These are phyloP conservation scores for Penicillium sp. DNA, from an alignment of 2,329 filamentous ascomycete genomes.

Conservation along the genomic window DNA sequence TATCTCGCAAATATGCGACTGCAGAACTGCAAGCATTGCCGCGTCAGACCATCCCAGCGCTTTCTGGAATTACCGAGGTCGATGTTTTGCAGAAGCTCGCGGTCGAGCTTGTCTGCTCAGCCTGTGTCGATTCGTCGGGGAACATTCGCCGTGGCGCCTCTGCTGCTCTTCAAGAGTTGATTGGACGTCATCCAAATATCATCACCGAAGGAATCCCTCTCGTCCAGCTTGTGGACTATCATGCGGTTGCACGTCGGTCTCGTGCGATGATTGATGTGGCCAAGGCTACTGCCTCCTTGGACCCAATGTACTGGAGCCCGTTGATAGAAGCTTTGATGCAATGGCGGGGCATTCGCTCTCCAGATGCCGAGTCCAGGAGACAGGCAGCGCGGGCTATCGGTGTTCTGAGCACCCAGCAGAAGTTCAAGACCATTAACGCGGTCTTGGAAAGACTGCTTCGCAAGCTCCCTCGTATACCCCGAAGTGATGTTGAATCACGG, in stretches of 20 bases:
- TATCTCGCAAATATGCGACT: slow-evolving; percentile 86
- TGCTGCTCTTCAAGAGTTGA: slow-evolving; percentile 89
- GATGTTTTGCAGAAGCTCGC: slow-evolving; percentile 76
- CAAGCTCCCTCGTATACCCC: slow-evolving; percentile 46
- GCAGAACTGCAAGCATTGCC: slow-evolving; percentile 72
- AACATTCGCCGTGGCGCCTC: slow-evolving; percentile 94
- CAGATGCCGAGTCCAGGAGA: slow-evolving; percentile 75
- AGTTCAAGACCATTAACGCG: slow-evolving; percentile 38
- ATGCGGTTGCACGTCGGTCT: slow-evolving; percentile 85
- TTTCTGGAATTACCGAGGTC: slow-evolving; percentile 37
- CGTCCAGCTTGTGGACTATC: slow-evolving; percentile 91
- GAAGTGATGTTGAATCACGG: slow-evolving; percentile 49
- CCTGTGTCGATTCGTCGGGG: slow-evolving; percentile 85
- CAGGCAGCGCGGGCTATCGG: slow-evolving; percentile 75
- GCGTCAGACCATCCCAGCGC: slow-evolving; percentile 36
- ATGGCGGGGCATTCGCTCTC: slow-evolving; percentile 88
- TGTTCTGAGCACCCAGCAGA: slow-evolving; percentile 42
- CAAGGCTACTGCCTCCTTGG: slow-evolving; percentile 69
- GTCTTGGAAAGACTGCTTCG: slow-evolving; percentile 43
- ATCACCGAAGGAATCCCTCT: slow-evolving; percentile 81
- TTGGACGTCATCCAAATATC: slow-evolving; percentile 88
- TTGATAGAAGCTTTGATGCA: slow-evolving; percentile 73
- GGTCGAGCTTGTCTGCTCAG: slow-evolving; percentile 78
- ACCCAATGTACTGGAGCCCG: slow-evolving; percentile 68
- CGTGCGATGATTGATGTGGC: slow-evolving; percentile 82